Percentiles rank a stretch among this genome's conserved stretches.
phyloP scores from a whole-genome alignment of 176 grass and related monocot species.

The Ensete glaucum region DNA sequence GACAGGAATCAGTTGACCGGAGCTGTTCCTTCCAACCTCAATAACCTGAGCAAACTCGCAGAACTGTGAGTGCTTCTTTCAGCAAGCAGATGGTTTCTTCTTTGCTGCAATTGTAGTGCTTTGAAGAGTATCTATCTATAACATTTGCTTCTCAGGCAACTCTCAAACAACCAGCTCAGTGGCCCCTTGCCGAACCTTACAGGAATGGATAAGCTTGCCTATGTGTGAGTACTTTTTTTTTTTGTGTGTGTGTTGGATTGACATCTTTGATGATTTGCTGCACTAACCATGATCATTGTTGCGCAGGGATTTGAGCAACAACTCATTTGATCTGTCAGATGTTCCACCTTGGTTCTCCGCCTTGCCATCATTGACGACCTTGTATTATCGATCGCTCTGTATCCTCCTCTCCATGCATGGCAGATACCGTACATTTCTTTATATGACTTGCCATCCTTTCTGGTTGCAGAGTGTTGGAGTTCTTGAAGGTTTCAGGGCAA shows the following conservation, averaged over 20 bases:
- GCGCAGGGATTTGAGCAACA: slow-evolving; percentile 79
- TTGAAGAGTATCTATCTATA: background rate
- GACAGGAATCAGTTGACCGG: background rate
- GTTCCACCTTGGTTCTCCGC: slow-evolving; percentile 54
- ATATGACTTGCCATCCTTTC: background rate
- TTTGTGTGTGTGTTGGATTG: too few relatives aligned
- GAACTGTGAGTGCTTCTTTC: slow-evolving; percentile 14
- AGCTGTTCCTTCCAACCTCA: slow-evolving; percentile 17
- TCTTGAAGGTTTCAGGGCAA: background rate
- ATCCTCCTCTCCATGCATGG: too few relatives aligned
- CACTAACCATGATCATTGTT: background rate
- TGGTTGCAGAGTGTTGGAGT: background rate
- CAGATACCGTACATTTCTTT: slow-evolving; percentile 12
- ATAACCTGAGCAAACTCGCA: slow-evolving; percentile 1
- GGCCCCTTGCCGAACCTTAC: slow-evolving; percentile 23
- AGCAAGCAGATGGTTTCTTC: background rate
- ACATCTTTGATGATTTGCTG: too few relatives aligned
- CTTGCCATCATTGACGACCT: slow-evolving; percentile 23
- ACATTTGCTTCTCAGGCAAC: background rate
- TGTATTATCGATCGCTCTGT: slow-evolving; percentile 24
- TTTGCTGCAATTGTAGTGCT: background rate
- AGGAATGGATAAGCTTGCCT: slow-evolving; percentile 3
- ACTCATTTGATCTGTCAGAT: slow-evolving; percentile 46
- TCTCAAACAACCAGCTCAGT: slow-evolving; percentile 11
- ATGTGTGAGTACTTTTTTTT: slow-evolving; percentile 4